phyloP scores from a whole-genome alignment of 352 stramenopile species.

The Pythium rhizo-oryzae region DNA sequence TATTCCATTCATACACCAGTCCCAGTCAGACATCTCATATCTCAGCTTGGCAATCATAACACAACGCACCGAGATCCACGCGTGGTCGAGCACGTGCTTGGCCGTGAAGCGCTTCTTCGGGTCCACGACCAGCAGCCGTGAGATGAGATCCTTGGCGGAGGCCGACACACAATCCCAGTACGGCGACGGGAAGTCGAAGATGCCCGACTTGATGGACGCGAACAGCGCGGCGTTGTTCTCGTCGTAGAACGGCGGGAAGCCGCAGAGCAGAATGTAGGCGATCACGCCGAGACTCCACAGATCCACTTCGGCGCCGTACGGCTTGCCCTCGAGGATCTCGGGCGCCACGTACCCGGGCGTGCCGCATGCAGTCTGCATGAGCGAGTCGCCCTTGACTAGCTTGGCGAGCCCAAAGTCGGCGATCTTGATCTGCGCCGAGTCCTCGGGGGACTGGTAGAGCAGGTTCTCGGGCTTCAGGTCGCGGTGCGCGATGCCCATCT shows the following conservation, averaged over 20 bases:
- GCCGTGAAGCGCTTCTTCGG: constrained; percentile 90
- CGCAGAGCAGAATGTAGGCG: constrained; percentile 93
- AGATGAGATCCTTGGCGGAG: constrained; percentile 93
- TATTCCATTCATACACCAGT: constrained; percentile 7
- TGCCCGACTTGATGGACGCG: constrained; percentile 86
- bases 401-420: constrained; percentile 92
- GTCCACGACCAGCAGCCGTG: constrained; percentile 89
- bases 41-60: neutral
- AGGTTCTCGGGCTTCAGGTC: constrained; percentile 92
- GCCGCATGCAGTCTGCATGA: constrained; percentile 95
- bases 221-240: constrained; percentile 92
- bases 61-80: constrained; percentile 75
- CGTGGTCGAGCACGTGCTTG: constrained; percentile 78
- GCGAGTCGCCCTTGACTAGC: constrained; percentile 91
- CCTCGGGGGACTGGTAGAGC: constrained; percentile 81
- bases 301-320: constrained; percentile 94
- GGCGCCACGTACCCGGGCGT: constrained; percentile 97
- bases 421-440: constrained; percentile 94
- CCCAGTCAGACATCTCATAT: neutral
- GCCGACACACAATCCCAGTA: constrained; percentile 95
- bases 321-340: constrained; percentile 94
- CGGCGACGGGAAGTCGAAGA: constrained; percentile 92
- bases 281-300: constrained; percentile 98
- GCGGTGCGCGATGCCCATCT: constrained; percentile 90
- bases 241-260: constrained; percentile 97